A percentile compares a stretch with the other conserved stretches of the same genome.
phyloP scores from a whole-genome alignment of 371 early-diverging fungal genomes.

The Circinella umbellata region DNA sequence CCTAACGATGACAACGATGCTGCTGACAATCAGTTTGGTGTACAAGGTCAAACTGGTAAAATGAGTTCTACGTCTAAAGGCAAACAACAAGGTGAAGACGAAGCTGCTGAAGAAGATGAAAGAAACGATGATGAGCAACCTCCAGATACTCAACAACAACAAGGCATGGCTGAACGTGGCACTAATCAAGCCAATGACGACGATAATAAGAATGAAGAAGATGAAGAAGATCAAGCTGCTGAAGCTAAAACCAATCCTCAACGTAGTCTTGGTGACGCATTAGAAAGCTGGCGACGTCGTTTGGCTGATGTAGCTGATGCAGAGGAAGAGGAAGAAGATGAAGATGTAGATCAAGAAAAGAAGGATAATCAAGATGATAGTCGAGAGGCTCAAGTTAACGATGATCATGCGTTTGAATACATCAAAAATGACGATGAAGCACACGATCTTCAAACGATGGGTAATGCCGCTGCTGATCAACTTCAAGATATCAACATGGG shows the following conservation, averaged over 20 bases:
- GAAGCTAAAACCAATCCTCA: conserved; percentile 64
- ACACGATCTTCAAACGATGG: conserved; percentile 80
- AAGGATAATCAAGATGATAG: conserved; percentile 46
- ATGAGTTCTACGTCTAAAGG: conserved; percentile 56
- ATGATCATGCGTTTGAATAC: conserved; percentile 75
- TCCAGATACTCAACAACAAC: conserved; percentile 35
- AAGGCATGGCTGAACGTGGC: conserved; percentile 46
- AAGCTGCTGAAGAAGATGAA: conserved; percentile 35
- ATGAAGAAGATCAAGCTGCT: conserved; percentile 33
- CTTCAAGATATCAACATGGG: conserved; percentile 62
- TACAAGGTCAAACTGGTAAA: conserved; percentile 68
- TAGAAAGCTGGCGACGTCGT: conserved; percentile 89
- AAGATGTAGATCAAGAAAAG: conserved; percentile 51
- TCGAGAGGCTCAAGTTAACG: conserved; percentile 58
- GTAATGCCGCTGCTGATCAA: conserved; percentile 78
- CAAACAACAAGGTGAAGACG: conserved; percentile 34
- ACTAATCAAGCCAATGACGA: conserved; percentile 48
- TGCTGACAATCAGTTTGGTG: conserved; percentile 70
- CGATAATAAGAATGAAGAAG: conserved; percentile 18
- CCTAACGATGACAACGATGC: conserved; percentile 55
- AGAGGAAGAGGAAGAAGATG: conserved; percentile 59
- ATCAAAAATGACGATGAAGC: conserved; percentile 77
- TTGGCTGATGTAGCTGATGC: conserved; percentile 68
- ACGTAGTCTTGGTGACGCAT: conserved; percentile 87
- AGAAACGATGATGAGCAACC: conserved; percentile 33